Percentiles rank a stretch among this genome's conserved stretches.
phyloP scores from a whole-genome alignment of 331 rosid genomes.

The Quercus phellos region DNA sequence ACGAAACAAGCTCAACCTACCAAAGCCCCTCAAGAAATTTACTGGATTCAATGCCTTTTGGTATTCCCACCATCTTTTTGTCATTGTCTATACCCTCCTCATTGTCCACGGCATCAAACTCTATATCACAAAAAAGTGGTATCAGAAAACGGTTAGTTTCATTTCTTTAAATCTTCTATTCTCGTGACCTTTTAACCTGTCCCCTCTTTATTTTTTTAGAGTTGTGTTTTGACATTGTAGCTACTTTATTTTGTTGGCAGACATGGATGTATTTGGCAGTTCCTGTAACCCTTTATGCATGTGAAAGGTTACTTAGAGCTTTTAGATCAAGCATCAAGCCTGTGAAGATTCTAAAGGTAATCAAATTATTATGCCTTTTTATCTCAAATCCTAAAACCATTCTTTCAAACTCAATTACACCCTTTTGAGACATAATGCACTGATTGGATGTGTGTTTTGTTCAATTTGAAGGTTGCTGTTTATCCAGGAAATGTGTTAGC shows the following conservation, averaged over 20 bases:
- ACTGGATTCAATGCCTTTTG: conserved; percentile 95
- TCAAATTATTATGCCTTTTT: not conserved
- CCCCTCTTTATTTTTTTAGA: not conserved
- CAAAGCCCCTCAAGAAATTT: conserved; percentile 58
- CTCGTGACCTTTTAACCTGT: not conserved
- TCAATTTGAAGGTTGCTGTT: conserved; percentile 66
- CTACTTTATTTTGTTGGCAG: conserved; percentile 29
- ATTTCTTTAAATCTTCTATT: not conserved
- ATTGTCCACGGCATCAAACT: conserved; percentile 68
- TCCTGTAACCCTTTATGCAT: conserved; percentile 55
- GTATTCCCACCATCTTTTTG: conserved; percentile 89
- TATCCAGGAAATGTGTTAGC: conserved; percentile 85
- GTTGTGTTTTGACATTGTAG: not conserved
- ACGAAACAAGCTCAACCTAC: conserved; percentile 60
- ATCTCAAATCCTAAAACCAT: not conserved
- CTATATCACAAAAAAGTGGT: conserved; percentile 71
- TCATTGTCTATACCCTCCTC: conserved; percentile 65
- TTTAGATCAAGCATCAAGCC: conserved; percentile 74
- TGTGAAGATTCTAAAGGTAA: conserved; percentile 70
- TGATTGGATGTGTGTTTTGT: not conserved
- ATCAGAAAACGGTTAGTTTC: conserved; percentile 68
- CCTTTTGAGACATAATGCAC: not conserved
- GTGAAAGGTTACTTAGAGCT: conserved; percentile 66
- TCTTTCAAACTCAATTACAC: not conserved
- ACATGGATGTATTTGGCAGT: conserved; percentile 88